Evolutionary conservation across 2,329 filamentous ascomycete genomes (phyloP), one percentile per base, ranked within the genome.

Genomic region (Fonsecaea erecta): DNA sequence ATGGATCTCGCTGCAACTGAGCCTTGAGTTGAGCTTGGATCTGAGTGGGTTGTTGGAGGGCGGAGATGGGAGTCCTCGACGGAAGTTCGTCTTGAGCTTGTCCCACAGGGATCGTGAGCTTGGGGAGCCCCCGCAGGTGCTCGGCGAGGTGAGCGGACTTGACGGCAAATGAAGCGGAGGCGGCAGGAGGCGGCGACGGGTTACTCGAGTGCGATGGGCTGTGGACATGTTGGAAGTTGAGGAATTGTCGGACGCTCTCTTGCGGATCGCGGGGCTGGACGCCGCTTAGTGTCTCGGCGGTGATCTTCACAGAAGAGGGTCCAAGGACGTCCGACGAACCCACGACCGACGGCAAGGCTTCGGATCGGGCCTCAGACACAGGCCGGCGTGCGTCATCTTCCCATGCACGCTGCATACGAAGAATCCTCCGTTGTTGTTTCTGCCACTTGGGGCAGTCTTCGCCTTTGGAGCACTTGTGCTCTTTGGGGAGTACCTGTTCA

Each of bases 241-340:
- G 85, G 78, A 97, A 98, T 70, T 96, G 92, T 74, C 91, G 89
- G 37, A 98, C 92, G 72, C 94, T 96, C 78, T 97, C 93, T 76
- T 96, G 93, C 5, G 93, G 91, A 74, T 97, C 93, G 60, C 90
- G 85, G 18, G 83, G 82, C 74, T 90, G 84, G 34, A 97, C 75
- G 68, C 84, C 87, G 64, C 88, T 86, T 16, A 97, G 87, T 48
- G 84, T 85, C 55, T 89, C 87, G 75, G 93, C 89, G 72, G 93
- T 89, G 40, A 97, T 85, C 21, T 79, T 80, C 65, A 93, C 83
- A 26, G 88, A 83, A 7, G 85, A 85, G 5, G 91, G 89, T 1
- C 93, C 93, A 68, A 98, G 84, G 11, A 96, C 85, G 77, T 97
- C 94, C 1, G 93, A 97, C 0, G 94, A 97, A 28, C 93, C 94